Evolutionary conservation across 768 basidiomycete genomes (phyloP).

Genomic region (Lentinula aciculospora): DNA sequence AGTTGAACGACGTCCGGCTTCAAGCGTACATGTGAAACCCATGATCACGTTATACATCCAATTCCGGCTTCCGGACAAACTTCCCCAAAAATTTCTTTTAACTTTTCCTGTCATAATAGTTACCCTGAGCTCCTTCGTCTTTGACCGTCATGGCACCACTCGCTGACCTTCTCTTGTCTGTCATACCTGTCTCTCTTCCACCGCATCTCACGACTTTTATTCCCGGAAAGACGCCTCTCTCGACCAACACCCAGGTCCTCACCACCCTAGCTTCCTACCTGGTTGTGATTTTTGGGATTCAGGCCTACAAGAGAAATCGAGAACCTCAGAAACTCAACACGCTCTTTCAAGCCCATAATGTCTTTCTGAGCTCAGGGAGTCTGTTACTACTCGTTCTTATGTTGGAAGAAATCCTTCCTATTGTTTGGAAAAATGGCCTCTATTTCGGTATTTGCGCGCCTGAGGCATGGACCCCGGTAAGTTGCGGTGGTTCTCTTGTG

Average conservation of each 20-base stretch:
- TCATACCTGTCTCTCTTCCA: slow-evolving; percentile 56
- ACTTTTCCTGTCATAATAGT: slow-evolving; percentile 15
- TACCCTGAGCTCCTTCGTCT: slow-evolving; percentile 16
- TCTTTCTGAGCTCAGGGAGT: slow-evolving; percentile 81
- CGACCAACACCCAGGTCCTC: slow-evolving; percentile 71
- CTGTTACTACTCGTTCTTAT: slow-evolving; percentile 82
- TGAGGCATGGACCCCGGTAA: slow-evolving; percentile 81
- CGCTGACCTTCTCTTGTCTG: slow-evolving; percentile 63
- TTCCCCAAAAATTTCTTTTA: slow-evolving; percentile 1
- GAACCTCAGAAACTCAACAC: slow-evolving; percentile 70
- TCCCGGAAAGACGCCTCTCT: slow-evolving; percentile 72
- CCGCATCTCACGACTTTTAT: slow-evolving; percentile 58
- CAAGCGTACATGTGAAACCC: neutral
- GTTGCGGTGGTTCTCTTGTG: slow-evolving; percentile 22
- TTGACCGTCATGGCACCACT: slow-evolving; percentile 57
- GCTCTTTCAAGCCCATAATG: slow-evolving; percentile 88
- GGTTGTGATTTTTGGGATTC: slow-evolving; percentile 79
- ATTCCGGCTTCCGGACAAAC: neutral
- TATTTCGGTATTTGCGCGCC: slow-evolving; percentile 76
- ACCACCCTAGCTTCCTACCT: slow-evolving; percentile 76
- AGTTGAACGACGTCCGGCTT: neutral
- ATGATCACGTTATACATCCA: neutral
- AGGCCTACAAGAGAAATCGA: slow-evolving; percentile 77
- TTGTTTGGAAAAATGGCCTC: slow-evolving; percentile 63
- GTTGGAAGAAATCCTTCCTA: slow-evolving; percentile 86